These are phyloP conservation scores for Fusarium praegraminearum DNA, from an alignment of 2,329 filamentous ascomycete species.

Conservation along the genomic window DNA sequence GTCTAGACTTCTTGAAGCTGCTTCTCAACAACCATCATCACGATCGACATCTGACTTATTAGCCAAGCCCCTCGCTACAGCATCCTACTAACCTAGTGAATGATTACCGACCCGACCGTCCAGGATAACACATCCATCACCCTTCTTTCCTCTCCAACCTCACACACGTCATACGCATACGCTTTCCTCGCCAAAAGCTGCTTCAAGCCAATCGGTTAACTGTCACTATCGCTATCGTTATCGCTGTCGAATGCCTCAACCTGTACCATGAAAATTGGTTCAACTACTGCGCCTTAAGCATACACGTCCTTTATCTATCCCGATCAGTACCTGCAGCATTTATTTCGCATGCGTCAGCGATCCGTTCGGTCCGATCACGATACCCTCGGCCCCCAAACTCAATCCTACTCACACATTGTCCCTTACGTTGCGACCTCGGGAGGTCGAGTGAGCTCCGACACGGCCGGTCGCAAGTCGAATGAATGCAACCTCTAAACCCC, in stretches of 20 bases:
- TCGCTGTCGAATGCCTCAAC: constrained; percentile 43
- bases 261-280: constrained; percentile 38
- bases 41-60: constrained; percentile 42
- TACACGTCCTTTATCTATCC: constrained; percentile 16
- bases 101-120: constrained; percentile 10
- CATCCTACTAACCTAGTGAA: constrained; percentile 20
- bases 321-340: constrained; percentile 8
- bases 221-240: constrained; percentile 41
- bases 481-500: constrained; percentile 98
- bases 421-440: constrained; percentile 41
- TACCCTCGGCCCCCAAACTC: constrained; percentile 24
- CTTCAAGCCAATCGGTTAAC: constrained; percentile 26
- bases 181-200: constrained; percentile 15
- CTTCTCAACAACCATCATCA: constrained; percentile 46
- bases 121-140: constrained; percentile 13
- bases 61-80: constrained; percentile 34
- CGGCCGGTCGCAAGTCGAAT: constrained; percentile 52
- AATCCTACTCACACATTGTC: constrained; percentile 17
- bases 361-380: constrained; percentile 29
- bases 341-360: constrained; percentile 46
- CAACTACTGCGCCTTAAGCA: constrained; percentile 31
- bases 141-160: constrained; percentile 11
- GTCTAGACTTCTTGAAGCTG: constrained; percentile 27
- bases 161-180: constrained; percentile 27
- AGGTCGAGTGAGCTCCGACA: constrained; percentile 48